Percentiles rank a stretch among this genome's conserved stretches.
Conservation (phyloP, 257 asterid genomes). For the Solanum medicagineum region DNA sequence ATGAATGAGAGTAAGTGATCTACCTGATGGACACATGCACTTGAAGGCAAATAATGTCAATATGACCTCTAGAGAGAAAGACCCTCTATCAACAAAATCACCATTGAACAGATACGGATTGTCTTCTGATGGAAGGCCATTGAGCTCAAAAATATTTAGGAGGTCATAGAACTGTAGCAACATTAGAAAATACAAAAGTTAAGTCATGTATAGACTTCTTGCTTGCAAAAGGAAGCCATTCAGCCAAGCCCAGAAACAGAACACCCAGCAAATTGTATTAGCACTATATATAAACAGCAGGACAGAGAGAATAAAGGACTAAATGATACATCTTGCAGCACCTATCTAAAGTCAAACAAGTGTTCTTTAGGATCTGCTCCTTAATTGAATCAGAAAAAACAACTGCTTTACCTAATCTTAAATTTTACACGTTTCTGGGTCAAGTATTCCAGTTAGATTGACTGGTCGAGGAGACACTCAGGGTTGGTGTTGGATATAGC, state of each 20-base stretch:
- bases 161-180: constrained; percentile 84
- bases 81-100: constrained; percentile 97
- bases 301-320: background rate
- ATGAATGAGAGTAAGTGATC: background rate
- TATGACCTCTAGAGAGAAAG: constrained; percentile 88
- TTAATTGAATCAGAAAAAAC: background rate
- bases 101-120: constrained; percentile 97
- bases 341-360: background rate
- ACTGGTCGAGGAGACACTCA: background rate
- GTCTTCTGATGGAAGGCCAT: constrained; percentile 95
- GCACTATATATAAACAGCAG: background rate
- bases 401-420: background rate
- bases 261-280: background rate
- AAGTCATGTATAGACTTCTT: background rate
- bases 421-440: background rate
- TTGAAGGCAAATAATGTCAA: constrained; percentile 91
- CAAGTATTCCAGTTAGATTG: background rate
- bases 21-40: constrained; percentile 99
- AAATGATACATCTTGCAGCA: background rate
- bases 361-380: background rate
- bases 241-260: background rate
- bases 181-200: constrained; percentile 5
- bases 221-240: background rate
- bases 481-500: background rate
- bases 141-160: constrained; percentile 90